Evolutionary conservation across 352 stramenopile genomes (phyloP), one percentile per base, ranked within the genome.

Genomic region (Hyaloperonospora arabidopsidis): DNA sequence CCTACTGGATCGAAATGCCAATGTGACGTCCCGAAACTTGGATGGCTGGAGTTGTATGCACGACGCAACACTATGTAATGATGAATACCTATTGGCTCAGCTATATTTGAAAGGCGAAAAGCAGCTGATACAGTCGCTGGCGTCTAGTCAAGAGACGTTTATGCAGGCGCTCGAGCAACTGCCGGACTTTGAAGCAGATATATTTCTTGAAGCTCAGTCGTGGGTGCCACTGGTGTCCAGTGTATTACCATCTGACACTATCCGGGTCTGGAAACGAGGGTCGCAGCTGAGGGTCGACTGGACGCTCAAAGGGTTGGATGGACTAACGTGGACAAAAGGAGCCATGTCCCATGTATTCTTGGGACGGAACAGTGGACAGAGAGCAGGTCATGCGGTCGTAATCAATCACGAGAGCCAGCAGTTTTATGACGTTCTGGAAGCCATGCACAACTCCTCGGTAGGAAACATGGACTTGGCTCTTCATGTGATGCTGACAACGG

Each of bases 171-270:
- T 89, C 5, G 76, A 87, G 57, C 63, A 70, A 8, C 57, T 92
- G 1, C 79, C 82, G 0, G 79, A 92, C 46, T 92, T 92, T 67
- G 76, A 87, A 39, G 76, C 76, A 8, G 82, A 92, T 57, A 84
- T 92, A 44, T 86, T 86, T 35, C 59, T 89, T 25, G 79, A 89
- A 47, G 72, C 80, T 22, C 79, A 84, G 29, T 92, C 82, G 56
- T 92, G 82, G 82, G 75, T 92, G 34, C 82, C 82, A 1, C 74
- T 86, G 8, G 79, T 92, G 19, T 92, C 82, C 17, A 84, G 74
- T 61, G 79, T 86, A 22, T 58, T 92, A 45, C 82, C 82, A 8
- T 89, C 79, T 4, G 78, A 92, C 56, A 86, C 74, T 25, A 74
- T 89, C 44, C 73, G 65, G 19, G 74, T 92, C 45, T 76, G 57